Evolutionary conservation across 129 eudicot genomes (phyloP).

Genomic region (Chrysanthemum lavandulifolium): DNA sequence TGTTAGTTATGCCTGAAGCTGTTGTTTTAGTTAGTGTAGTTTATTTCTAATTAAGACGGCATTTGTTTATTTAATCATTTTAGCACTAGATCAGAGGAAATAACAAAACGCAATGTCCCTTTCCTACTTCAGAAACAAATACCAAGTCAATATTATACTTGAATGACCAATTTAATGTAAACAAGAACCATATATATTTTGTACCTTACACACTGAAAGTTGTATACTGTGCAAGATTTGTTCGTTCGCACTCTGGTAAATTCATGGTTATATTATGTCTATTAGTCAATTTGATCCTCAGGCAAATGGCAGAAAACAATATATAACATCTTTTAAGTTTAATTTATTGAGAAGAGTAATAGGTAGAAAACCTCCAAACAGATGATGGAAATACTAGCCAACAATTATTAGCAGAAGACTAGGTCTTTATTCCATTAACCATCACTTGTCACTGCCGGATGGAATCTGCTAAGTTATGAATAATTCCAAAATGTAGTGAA

Average conservation of each 20-base stretch:
- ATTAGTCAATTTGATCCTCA: not conserved
- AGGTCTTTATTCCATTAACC: conserved; percentile 13
- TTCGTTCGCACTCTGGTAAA: not conserved
- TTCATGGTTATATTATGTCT: no score
- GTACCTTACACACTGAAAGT: not conserved
- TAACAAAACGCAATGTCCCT: not conserved
- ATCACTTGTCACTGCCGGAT: conserved; percentile 29
- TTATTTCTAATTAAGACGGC: no score
- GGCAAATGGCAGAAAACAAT: conserved; percentile 1
- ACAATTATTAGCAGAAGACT: conserved; percentile 27
- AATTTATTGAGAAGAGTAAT: not conserved
- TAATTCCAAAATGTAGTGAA: conserved; percentile 3
- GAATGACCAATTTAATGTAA: not conserved
- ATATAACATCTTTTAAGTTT: not conserved
- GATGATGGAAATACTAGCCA: conserved; percentile 8
- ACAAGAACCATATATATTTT: no score
- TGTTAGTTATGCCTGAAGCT: no score
- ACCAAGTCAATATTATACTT: not conserved
- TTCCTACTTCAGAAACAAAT: conserved; percentile 4
- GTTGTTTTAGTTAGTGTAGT: no score
- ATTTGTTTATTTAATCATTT: no score
- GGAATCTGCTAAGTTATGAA: conserved; percentile 5
- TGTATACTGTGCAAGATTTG: not conserved
- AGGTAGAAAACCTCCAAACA: conserved; percentile 15
- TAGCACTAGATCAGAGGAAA: not conserved